Conservation (phyloP, 768 basidiomycete genomes). For the Pleurotus salmoneostramineus region DNA sequence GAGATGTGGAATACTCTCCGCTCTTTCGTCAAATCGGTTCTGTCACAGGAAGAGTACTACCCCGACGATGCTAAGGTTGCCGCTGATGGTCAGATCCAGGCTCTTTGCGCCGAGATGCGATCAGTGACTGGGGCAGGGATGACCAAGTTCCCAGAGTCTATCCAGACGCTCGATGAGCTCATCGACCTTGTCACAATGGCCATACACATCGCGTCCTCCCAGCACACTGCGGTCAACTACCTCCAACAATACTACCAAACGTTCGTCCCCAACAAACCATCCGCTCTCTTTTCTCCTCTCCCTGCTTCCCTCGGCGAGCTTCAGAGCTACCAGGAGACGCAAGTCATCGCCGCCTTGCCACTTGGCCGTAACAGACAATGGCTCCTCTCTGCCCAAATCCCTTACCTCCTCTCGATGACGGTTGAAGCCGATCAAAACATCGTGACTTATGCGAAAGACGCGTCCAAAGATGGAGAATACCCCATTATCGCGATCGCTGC, state of each 20-base stretch:
- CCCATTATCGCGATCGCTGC: constrained; percentile 15
- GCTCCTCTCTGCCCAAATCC: constrained; percentile 24
- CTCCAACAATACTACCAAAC: constrained; percentile 29
- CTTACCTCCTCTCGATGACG: constrained; percentile 23
- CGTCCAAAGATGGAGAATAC: neutral
- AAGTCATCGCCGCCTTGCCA: constrained; percentile 20
- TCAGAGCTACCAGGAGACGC: constrained; percentile 13
- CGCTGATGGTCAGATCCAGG: constrained; percentile 14
- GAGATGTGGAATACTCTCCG: constrained; percentile 22
- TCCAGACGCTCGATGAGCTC: constrained; percentile 20
- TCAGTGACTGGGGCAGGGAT: constrained; percentile 17
- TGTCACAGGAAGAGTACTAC: constrained; percentile 12
- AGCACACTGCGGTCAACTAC: constrained; percentile 30
- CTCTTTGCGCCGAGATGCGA: constrained; percentile 21
- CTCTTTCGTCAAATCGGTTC: constrained; percentile 18
- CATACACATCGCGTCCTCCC: constrained; percentile 26
- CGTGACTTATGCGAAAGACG: constrained; percentile 18
- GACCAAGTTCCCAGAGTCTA: constrained; percentile 17
- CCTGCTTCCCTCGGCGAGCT: constrained; percentile 18
- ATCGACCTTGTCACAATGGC: constrained; percentile 26
- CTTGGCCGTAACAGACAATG: constrained; percentile 18
- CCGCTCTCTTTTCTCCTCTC: constrained; percentile 19
- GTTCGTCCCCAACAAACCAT: constrained; percentile 27
- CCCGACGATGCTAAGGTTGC: constrained; percentile 17
- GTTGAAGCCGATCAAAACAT: constrained; percentile 21